A percentile compares a stretch with the other conserved stretches of the same genome.
phyloP scores from a whole-genome alignment of 371 early-diverging fungal species.

The Haplosporangium sp. region DNA sequence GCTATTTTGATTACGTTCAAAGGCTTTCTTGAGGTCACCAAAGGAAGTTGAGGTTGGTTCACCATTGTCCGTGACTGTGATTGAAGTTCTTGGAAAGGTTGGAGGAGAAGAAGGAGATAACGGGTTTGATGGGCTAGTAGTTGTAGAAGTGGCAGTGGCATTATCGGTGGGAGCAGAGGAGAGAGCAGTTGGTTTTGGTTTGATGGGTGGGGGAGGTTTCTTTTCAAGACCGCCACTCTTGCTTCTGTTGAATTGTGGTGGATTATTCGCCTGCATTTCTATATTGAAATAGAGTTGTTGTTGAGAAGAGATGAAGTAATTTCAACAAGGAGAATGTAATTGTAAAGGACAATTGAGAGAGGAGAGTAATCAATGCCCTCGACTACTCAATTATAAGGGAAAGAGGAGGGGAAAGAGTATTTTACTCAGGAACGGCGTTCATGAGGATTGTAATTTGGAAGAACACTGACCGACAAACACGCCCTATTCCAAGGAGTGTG shows the following conservation, averaged over 20 bases:
- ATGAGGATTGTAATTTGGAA: no score
- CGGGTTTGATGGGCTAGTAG: neutral
- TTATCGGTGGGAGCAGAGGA: constrained; percentile 10
- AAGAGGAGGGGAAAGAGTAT: no score
- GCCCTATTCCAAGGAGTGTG: no score
- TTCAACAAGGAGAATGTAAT: no score
- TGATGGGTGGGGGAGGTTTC: constrained; percentile 40
- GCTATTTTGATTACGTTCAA: constrained; percentile 43
- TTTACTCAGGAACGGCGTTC: no score
- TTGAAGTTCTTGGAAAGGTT: constrained; percentile 4
- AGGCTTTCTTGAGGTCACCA: constrained; percentile 42
- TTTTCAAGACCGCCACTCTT: constrained; percentile 30
- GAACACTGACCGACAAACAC: no score
- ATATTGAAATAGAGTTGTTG: neutral
- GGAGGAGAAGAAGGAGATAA: neutral
- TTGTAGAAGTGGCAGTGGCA: neutral
- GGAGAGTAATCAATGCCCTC: no score
- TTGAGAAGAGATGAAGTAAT: neutral
- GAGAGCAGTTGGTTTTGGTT: constrained; percentile 40
- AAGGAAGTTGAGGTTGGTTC: constrained; percentile 30
- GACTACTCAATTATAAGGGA: no score
- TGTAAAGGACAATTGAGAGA: no score
- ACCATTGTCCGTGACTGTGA: constrained; percentile 26
- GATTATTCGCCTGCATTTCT: constrained; percentile 9
- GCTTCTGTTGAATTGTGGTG: constrained; percentile 15